phyloP scores from a whole-genome alignment of 768 basidiomycete species.

The Hysterangium stoloniferum region DNA sequence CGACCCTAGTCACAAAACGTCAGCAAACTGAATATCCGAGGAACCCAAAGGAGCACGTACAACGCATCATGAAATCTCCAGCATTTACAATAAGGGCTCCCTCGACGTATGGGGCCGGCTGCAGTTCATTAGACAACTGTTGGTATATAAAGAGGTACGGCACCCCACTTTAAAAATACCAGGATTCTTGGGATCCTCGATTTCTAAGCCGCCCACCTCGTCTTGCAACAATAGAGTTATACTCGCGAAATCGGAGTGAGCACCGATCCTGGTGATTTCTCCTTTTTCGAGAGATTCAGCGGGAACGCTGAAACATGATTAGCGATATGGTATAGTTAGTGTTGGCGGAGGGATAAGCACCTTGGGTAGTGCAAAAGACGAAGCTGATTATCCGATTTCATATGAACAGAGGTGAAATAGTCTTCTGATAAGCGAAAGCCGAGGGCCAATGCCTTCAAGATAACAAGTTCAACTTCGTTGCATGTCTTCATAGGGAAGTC shows the following conservation, averaged over 20 bases:
- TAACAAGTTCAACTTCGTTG: conserved; percentile 34
- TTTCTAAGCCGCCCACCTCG: conserved; percentile 51
- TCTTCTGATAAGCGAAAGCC: conserved; percentile 37
- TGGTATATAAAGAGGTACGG: conserved; percentile 7
- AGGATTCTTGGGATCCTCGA: conserved; percentile 44
- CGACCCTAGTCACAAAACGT: conserved; percentile 19
- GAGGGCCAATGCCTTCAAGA: conserved; percentile 43
- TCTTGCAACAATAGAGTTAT: conserved; percentile 58
- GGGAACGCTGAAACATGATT: conserved; percentile 21
- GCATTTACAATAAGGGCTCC: conserved; percentile 45
- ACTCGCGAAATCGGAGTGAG: conserved; percentile 42
- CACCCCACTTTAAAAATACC: conserved; percentile 25
- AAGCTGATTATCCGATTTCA: conserved; percentile 42
- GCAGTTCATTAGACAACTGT: conserved; percentile 22
- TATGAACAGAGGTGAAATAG: conserved; percentile 38
- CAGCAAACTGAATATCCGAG: conserved; percentile 2
- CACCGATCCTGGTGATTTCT: conserved; percentile 36
- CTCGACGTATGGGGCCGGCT: conserved; percentile 35
- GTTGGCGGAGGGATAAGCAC: conserved; percentile 20
- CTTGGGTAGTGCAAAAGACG: conserved; percentile 50
- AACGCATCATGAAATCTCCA: conserved; percentile 44
- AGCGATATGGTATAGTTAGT: background rate
- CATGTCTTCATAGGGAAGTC: conserved; percentile 25
- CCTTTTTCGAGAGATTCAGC: conserved; percentile 27
- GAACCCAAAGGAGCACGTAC: conserved; percentile 24